Evolutionary conservation across 345 rosid species (phyloP).

Genomic region (Melastoma malabathricum): DNA sequence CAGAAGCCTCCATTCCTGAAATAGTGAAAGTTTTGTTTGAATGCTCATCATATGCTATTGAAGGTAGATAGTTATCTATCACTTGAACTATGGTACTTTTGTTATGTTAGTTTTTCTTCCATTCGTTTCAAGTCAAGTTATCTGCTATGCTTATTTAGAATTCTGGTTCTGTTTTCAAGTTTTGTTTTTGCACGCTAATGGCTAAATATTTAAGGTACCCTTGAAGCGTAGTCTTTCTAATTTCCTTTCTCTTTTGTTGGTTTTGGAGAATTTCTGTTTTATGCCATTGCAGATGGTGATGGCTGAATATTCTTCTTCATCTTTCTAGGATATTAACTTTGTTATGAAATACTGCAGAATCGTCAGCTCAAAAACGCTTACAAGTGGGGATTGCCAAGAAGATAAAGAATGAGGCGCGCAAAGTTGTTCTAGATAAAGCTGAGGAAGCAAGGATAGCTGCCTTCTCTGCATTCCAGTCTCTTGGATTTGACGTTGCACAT

Average conservation of each 20-base stretch:
- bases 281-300: not conserved
- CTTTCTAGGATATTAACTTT: conserved; percentile 6
- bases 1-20: conserved; percentile 86
- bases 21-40: conserved; percentile 85
- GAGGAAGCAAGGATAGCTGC: conserved; percentile 95
- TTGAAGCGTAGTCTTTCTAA: too few relatives aligned
- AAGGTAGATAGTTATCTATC: conserved; percentile 26
- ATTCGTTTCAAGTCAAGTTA: too few relatives aligned
- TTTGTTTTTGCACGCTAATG: too few relatives aligned
- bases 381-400: conserved; percentile 86
- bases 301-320: not conserved
- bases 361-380: conserved; percentile 60
- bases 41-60: conserved; percentile 63
- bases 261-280: not conserved
- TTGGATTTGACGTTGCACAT: conserved; percentile 60
- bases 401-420: conserved; percentile 85
- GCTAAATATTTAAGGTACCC: too few relatives aligned
- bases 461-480: conserved; percentile 81
- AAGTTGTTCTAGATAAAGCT: conserved; percentile 93
- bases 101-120: too few relatives aligned
- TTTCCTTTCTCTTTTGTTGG: not conserved
- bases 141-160: too few relatives aligned
- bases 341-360: conserved; percentile 21
- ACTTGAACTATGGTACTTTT: too few relatives aligned
- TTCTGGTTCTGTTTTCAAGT: too few relatives aligned